These are phyloP conservation scores for Trifolium subterraneum DNA, from an alignment of 306 rosid genomes.

Conservation along the genomic window DNA sequence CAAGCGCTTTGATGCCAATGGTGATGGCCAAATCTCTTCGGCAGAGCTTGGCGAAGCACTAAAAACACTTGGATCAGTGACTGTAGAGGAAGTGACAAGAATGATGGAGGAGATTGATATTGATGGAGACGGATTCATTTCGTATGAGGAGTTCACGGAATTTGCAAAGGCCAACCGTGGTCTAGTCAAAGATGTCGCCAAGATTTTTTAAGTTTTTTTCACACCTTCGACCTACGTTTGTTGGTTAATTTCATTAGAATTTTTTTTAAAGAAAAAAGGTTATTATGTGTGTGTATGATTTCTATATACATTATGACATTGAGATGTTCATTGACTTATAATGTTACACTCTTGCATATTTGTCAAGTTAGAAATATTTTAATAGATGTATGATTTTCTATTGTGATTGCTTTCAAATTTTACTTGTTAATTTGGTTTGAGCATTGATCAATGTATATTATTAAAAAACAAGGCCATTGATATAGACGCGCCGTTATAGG, in stretches of 20 bases:
- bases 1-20: conserved; percentile 67
- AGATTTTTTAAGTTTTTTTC: conserved; percentile 53
- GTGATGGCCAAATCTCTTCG: conserved; percentile 74
- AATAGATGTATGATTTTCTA: background rate
- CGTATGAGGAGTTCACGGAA: conserved; percentile 57
- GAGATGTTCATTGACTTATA: conserved; percentile 38
- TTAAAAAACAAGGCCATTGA: background rate
- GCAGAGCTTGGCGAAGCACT: conserved; percentile 74
- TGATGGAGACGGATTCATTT: conserved; percentile 76
- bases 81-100: conserved; percentile 55
- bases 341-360: conserved; percentile 31
- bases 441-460: background rate
- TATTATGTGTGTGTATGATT: conserved; percentile 22
- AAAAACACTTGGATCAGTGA: conserved; percentile 64
- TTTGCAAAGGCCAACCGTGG: conserved; percentile 73
- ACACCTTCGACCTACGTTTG: background rate
- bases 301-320: conserved; percentile 34
- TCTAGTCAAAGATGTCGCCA: conserved; percentile 70
- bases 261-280: background rate
- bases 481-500: background rate
- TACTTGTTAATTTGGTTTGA: background rate
- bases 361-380: conserved; percentile 29
- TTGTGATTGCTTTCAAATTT: background rate
- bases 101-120: conserved; percentile 86
- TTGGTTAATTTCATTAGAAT: conserved; percentile 30